Percentiles rank a stretch among this genome's conserved stretches.
phyloP scores from a whole-genome alignment of 2,329 filamentous ascomycete genomes.

The Plectosphaerella plurivora region DNA sequence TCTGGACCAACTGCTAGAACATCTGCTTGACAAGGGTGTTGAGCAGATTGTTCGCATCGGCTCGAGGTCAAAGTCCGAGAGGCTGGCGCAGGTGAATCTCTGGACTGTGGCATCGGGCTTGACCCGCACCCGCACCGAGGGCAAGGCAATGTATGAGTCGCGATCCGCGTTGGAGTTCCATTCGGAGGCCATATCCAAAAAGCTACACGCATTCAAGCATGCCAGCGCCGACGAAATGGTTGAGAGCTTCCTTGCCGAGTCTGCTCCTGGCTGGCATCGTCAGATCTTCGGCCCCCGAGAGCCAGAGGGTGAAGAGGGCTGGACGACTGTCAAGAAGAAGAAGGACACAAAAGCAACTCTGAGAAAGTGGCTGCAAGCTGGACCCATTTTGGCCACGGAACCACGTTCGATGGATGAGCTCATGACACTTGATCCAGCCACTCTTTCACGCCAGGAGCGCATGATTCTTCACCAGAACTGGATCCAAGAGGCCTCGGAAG shows the following conservation, averaged over 20 bases:
- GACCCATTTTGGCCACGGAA: too few relatives aligned
- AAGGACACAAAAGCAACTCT: background rate
- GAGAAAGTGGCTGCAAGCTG: too few relatives aligned
- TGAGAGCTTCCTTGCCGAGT: background rate
- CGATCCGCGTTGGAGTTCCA: slow-evolving; percentile 10
- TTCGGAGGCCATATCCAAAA: background rate
- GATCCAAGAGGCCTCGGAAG: slow-evolving; percentile 2
- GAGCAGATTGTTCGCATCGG: slow-evolving; percentile 58
- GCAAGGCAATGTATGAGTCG: slow-evolving; percentile 19
- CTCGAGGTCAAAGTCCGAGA: slow-evolving; percentile 50
- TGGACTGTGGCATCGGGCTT: slow-evolving; percentile 24
- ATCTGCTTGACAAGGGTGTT: slow-evolving; percentile 44
- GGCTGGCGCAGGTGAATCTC: slow-evolving; percentile 46
- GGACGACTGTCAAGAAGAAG: slow-evolving; percentile 12
- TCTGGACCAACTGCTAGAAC: slow-evolving; percentile 54
- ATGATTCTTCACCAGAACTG: slow-evolving; percentile 10
- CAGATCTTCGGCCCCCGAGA: slow-evolving; percentile 18
- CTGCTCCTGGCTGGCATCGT: slow-evolving; percentile 10
- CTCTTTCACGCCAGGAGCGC: background rate
- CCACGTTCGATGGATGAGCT: too few relatives aligned
- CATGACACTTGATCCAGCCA: too few relatives aligned
- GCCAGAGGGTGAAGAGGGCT: slow-evolving; percentile 18
- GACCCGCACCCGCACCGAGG: slow-evolving; percentile 34
- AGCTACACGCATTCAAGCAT: background rate
- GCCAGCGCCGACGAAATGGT: background rate